phyloP scores from a whole-genome alignment of 2,329 filamentous ascomycete species.

The Colletotrichum limetticola region DNA sequence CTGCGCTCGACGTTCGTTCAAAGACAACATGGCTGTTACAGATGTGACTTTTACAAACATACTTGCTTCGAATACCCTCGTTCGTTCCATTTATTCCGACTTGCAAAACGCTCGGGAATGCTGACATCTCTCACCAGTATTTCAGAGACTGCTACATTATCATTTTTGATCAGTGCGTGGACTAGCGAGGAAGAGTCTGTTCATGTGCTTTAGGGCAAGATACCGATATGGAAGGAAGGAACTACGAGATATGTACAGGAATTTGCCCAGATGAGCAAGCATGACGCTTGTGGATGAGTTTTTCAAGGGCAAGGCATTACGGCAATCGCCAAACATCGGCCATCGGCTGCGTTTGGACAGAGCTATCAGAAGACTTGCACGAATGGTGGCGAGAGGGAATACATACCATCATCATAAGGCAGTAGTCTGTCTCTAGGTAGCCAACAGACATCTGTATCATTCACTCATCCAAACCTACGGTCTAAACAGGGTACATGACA shows the following conservation, averaged over 20 bases:
- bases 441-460: background rate
- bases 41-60: background rate
- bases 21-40: background rate
- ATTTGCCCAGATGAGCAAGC: background rate
- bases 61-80: background rate
- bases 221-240: too few relatives aligned
- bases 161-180: too few relatives aligned
- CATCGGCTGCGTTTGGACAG: background rate
- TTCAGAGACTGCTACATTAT: background rate
- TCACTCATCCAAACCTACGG: background rate
- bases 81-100: background rate
- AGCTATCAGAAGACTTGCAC: background rate
- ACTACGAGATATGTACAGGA: too few relatives aligned
- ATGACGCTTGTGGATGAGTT: background rate
- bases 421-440: background rate
- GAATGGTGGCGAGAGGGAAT: background rate
- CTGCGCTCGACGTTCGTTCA: background rate
- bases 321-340: background rate
- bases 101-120: background rate
- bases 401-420: background rate
- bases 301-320: background rate
- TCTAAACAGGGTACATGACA: background rate
- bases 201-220: background rate
- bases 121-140: background rate
- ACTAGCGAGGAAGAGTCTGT: background rate